These are phyloP conservation scores for Aspergillus sp. DNA, from an alignment of 2,329 filamentous ascomycete species.

Conservation along the genomic window DNA sequence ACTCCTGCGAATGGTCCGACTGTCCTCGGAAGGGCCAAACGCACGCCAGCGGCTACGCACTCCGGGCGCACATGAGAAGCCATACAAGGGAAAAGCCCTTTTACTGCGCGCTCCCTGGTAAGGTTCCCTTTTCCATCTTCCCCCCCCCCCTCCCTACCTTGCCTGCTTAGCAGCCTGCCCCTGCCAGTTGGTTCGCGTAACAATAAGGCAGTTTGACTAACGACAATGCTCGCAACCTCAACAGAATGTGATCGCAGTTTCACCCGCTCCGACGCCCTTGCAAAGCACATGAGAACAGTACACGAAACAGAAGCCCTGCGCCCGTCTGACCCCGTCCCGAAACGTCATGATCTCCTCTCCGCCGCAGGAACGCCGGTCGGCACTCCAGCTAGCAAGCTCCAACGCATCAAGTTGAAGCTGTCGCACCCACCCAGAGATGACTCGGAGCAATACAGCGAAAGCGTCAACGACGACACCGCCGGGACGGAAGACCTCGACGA, in stretches of 20 bases:
- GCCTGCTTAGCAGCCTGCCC: not conserved
- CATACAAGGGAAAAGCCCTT: slow-evolving; percentile 98
- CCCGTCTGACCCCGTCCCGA: slow-evolving; percentile 54
- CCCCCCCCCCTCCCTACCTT: not conserved
- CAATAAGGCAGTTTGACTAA: not conserved
- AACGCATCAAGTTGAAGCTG: slow-evolving; percentile 45
- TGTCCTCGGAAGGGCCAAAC: slow-evolving; percentile 84
- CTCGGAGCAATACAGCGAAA: slow-evolving; percentile 27
- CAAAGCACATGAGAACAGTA: slow-evolving; percentile 98
- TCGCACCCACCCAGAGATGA: slow-evolving; percentile 37
- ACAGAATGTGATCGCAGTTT: slow-evolving; percentile 96
- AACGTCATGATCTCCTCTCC: slow-evolving; percentile 33
- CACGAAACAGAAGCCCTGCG: slow-evolving; percentile 93
- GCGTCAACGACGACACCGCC: slow-evolving; percentile 26
- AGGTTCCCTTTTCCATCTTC: slow-evolving; percentile 22
- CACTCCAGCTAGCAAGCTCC: slow-evolving; percentile 35
- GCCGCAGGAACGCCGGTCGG: slow-evolving; percentile 29
- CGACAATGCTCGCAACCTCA: not conserved
- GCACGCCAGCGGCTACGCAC: slow-evolving; percentile 91
- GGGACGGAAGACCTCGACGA: slow-evolving; percentile 38
- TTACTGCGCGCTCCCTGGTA: slow-evolving; percentile 92
- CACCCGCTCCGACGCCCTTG: slow-evolving; percentile 89
- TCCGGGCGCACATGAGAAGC: slow-evolving; percentile 96
- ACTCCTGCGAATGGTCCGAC: slow-evolving; percentile 96
- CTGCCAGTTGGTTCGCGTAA: not conserved